Evolutionary conservation across 169 alveolate genomes (phyloP), one percentile per base, ranked within the genome.

Genomic region (Cryptosporidium bovis): DNA sequence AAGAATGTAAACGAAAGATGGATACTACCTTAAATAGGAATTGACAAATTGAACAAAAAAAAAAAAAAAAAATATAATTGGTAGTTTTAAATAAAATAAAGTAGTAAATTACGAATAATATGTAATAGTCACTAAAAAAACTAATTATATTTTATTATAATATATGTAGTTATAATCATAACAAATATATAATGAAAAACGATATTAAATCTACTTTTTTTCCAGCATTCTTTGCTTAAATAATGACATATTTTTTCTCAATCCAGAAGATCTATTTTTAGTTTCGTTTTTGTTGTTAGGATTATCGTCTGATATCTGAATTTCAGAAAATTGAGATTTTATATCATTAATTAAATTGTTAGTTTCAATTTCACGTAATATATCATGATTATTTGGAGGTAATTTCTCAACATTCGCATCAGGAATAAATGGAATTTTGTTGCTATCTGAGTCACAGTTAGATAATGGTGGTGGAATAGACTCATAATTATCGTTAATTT

Each of bases 151-250:
- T 55, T 16, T 16, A 51, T 51, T 20, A 55, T 1, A 20, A 6
- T 27, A 20, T 8, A 10, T 55, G 64, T 27, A 55, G 36, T 55
- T 55, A 55, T 55, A 55, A 55, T 10, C 1, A 6, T 55, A 55
- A 55, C 33, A 10, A 55, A 55, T 20, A 55, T 5, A 40, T 40
- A 40, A 40, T 6, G 68, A 6, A 31, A n/a, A n/a, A n/a, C 12
- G 1, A 53, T 53, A 66, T 8, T 55, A 20, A 16, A 46, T 20
- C 33, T 27, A n/a, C 51, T 62, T 77, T n/a, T 77, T 60, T 33
- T 18, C 77, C 20, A 7, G 15, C 60, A 77, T 60, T 56, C 87
- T 77, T 34, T 77, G 87, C 18, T 62, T 77, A 31, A 77, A 77
- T 29, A 77, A 44, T 16, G 87, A 77, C 18, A 46, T 40, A 40